Evolutionary conservation across 2,329 filamentous ascomycete species (phyloP), one percentile per base, ranked within the genome.

Genomic region (Nemania sp.): DNA sequence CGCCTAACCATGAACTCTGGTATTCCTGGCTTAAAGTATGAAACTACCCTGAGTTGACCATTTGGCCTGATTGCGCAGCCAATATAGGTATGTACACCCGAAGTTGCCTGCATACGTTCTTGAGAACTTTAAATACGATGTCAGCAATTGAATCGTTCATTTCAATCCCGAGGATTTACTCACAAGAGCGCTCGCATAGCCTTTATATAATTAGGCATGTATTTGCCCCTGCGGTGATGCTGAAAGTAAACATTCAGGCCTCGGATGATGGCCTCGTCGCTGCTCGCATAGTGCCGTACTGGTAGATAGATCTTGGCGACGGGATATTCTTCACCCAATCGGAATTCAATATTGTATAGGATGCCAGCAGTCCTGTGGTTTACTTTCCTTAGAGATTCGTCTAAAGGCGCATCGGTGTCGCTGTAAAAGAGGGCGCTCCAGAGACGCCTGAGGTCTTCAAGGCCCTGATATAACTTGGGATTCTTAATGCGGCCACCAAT

Each of bases 311-410:
- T 41, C 28, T 54, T 51, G 8, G 40, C 46, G 12, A 45, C 31
- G 1, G 47, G 52, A 8, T 26, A 12, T 58, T 44, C 6, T n/a
- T 31, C 53, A 6, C 52, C 46, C 6, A 56, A 42, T 15, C 42
- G 49, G n/a, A 73, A 57, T 49, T 72, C 71, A 31, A 69, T 54
- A 37, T 72, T 64, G 56, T 70, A 73, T 2, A 73, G 64, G 15
- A 72, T 64, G 2, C 70, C 70, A 1, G 64, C 65, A 2, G 70
- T 73, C 1, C 69, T 62, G 43, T 73, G 70, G 23, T 51, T 46
- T 7, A 48, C 63, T 6, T 36, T 14, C 0, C 56, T 61, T 0
- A 66, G 56, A 53, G 28, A 33, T 63, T 59, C 23, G 28, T 19
- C 22, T 23, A n/a, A n/a, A 26, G 23, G n/a, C 40, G 31, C 20